phyloP scores from a whole-genome alignment of 2,329 filamentous ascomycete genomes.

The Trichoderma oligosporum region DNA sequence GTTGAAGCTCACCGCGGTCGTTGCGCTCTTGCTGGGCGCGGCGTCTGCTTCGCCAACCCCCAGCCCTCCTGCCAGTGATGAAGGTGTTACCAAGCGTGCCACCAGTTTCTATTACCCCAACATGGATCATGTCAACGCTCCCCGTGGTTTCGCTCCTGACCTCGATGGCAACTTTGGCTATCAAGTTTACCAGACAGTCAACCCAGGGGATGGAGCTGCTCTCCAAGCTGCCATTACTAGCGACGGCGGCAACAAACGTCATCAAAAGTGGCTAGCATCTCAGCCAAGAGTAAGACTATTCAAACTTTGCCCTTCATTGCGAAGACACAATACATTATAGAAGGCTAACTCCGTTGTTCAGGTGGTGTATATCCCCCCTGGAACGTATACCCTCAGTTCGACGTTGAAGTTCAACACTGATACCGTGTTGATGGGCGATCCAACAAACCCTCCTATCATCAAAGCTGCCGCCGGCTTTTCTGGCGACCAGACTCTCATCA shows the following conservation, averaged over 20 bases:
- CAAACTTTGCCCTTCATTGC: too few species aligned
- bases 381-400: conserved; percentile 38
- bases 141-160: conserved; percentile 40
- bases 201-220: conserved; percentile 34
- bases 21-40: conserved; percentile 22
- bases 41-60: conserved; percentile 22
- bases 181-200: conserved; percentile 38
- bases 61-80: conserved; percentile 8
- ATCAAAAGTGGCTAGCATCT: conserved; percentile 40
- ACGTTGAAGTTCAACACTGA: conserved; percentile 43
- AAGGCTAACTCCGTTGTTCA: conserved; percentile 1
- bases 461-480: conserved; percentile 39
- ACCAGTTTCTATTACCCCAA: conserved; percentile 42
- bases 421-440: conserved; percentile 46
- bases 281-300: conserved; percentile 36
- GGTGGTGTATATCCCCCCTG: conserved; percentile 42
- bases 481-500: conserved; percentile 32
- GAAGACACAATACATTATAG: neutral
- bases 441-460: conserved; percentile 41
- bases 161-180: conserved; percentile 38
- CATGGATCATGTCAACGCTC: conserved; percentile 37
- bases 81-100: conserved; percentile 20
- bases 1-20: conserved; percentile 21
- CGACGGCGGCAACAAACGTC: conserved; percentile 32
- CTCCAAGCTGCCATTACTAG: conserved; percentile 41